Base-by-base conservation (phyloP, 192 early-diverging fungal species). In the Lunasporangiospora selenospora region DNA sequence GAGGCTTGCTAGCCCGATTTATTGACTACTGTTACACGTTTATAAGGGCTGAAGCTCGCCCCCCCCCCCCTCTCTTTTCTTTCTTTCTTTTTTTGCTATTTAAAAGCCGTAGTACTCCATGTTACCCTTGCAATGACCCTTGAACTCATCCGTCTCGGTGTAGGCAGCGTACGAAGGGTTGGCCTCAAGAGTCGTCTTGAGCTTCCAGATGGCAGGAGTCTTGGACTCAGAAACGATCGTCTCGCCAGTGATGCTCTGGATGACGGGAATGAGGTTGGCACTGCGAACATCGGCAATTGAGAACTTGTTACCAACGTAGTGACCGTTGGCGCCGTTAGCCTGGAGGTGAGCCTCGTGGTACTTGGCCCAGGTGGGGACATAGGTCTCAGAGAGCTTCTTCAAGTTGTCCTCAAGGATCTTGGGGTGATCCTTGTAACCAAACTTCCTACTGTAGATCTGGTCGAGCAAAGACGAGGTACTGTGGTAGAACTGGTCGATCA, bases 321-420 rank as follows among this genome's bases (percentile, higher is more conserved):
- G 83, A 1, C 85, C 81, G 34, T 70, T 86, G 34, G 67, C 52
- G n/a, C 84, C 84, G 48, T 86, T 86, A 36, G 70, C 67, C 12
- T 19, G 36, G 47, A 84, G 50, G 19, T 77, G 38, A 29, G 76
- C 41, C 38, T 80, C 79, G 31, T 84, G 80, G 18, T 59, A 51
- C 8, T 54, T 66, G 58, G 77, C 38, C 29, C 54, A 67, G 23
- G 6, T 13, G 0, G 36, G 40, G 10, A 61, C 37, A 34, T 30
- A 12, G 11, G 23, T 42, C 15, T 31, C 8, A 11, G 40, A 31
- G 19, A 82, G 13, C 26, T 53, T 19, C 29, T 42, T 43, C 33
- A 44, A 56, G 56, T 10, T 24, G 13, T 43, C 48, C 4, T 27
- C 37, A n/a, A 65, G 76, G 19, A 58, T 40, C 3, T 34, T 58